Base-by-base conservation (phyloP, 345 rosid species). In the Trapa incisa region DNA sequence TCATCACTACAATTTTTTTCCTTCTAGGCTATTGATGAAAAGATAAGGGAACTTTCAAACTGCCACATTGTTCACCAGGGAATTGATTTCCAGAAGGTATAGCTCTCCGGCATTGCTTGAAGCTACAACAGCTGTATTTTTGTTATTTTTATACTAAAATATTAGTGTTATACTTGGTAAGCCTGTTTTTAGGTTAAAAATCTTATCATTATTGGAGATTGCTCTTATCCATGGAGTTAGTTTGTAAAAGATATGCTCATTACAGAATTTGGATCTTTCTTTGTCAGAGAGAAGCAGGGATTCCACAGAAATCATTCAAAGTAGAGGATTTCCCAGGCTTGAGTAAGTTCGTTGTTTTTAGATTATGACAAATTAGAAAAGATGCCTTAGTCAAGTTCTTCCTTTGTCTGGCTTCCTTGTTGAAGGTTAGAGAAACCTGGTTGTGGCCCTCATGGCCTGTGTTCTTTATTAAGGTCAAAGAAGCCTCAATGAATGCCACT, bases 311-410 rank as follows among this genome's bases (percentile, higher is more conserved):
- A 68, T 77, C 78, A 1, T 17, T 87, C 75, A 89, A 89, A 82
- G 88, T 86, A 45, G 98, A 95, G 79, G 99, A 91, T 45, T 86
- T 95, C 53, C 89, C 80, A 67, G 97, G 98, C 68, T 82, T 95
- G 87, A 87, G 99, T 89, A 84, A 85, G 99, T 81, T 78, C 65
- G 65, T 65, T 69, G 35, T 58, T 1, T 58, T 57, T 57, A 33
- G 38, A 58, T 13, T 58, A 32, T 58, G 37, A 58, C 5, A 10
- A 2, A 10, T 2, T 58, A 38, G 60, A 58, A 35, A 1, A 58
- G 63, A 58, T 32, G 38, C 38, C 38, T 58, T 29, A 10, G 4
- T 32, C 16, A 35, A 58, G 37, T 15, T 33, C 16, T 11, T 33
- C 38, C 63, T 58, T 58, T 37, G 2, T 58, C 2, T 15, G 15